Base-by-base conservation (phyloP, 208 protist genomes). In the Angomonas deanei region DNA sequence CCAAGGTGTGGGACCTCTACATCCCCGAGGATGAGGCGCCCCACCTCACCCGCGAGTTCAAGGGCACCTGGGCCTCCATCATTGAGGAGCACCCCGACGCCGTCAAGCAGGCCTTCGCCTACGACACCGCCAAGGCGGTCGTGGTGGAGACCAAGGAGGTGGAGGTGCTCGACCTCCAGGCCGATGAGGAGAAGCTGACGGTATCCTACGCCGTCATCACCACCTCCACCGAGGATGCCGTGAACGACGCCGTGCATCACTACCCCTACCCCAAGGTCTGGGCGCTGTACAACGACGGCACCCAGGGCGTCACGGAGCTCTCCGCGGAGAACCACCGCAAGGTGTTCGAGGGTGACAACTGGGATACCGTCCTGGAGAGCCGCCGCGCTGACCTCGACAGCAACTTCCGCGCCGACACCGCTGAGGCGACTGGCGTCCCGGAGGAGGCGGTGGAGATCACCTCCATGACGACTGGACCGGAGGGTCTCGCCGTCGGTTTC, bases 1-100 rank as follows among this genome's bases (percentile, higher is more conserved):
- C 55, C 32, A 64, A 59, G 30, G 62, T 82, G 27, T 88, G 78
- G 82, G 67, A 48, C n/a, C 63, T 84, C 24, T 88, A 86, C 70
- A 70, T 60, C 63, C 62, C 72, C 3, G 52, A 57, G 17, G 57
- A 36, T 19, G 69, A 74, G 66, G 42, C 62, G 32, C 64, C n/a
- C 13, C 11, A 54, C 1, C 54, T 61, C 0, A 57, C 3, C 19
- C 73, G 74, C 54, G 32, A 60, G 52, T 83, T 83, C 61, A 46
- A 62, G 10, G 76, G 76, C 23, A 30, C 72, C 57, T 89, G 78
- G 82, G 64, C 68, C 31, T 28, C 46, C 23, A 55, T 71, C 26
- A 53, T 85, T 26, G 65, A 70, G 39, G 52, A 55, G 34, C 13
- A 33, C 48, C 31, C 15, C 4, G 24, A 61, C 2, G 60, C 54